These are phyloP conservation scores for Sporothrix schenckii DNA, from an alignment of 2,329 filamentous ascomycete species.

Conservation along the genomic window DNA sequence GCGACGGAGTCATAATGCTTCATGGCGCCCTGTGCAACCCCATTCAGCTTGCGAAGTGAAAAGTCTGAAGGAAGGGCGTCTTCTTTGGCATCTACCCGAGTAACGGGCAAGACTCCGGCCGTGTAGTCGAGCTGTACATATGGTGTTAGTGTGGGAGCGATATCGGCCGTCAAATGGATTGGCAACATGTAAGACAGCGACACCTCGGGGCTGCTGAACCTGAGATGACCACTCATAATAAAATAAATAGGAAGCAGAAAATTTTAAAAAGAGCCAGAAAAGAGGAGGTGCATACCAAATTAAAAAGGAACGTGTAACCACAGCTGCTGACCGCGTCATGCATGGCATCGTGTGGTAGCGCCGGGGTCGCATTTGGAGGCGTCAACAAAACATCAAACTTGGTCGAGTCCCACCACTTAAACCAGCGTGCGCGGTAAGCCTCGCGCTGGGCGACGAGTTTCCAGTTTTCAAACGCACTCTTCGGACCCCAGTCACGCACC, in stretches of 20 bases:
- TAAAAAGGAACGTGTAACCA: slow-evolving; percentile 93
- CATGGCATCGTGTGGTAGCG: slow-evolving; percentile 85
- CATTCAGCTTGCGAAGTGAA: slow-evolving; percentile 68
- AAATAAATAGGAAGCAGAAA: background rate
- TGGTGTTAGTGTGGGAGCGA: slow-evolving; percentile 30
- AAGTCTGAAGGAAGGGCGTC: slow-evolving; percentile 68
- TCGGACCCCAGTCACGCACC: slow-evolving; percentile 71
- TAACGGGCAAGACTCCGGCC: slow-evolving; percentile 79
- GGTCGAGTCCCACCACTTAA: slow-evolving; percentile 78
- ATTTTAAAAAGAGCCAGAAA: slow-evolving; percentile 32
- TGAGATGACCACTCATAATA: background rate
- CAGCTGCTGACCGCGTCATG: slow-evolving; percentile 81
- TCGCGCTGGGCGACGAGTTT: slow-evolving; percentile 76
- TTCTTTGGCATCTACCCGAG: slow-evolving; percentile 71
- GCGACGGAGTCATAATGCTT: slow-evolving; percentile 78
- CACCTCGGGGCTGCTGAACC: background rate
- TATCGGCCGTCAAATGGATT: slow-evolving; percentile 9
- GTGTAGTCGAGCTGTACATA: slow-evolving; percentile 74
- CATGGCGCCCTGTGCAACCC: slow-evolving; percentile 79
- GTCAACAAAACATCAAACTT: slow-evolving; percentile 78
- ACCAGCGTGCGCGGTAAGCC: slow-evolving; percentile 75
- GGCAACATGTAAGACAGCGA: background rate
- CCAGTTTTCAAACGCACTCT: slow-evolving; percentile 80
- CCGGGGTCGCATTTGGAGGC: slow-evolving; percentile 87
- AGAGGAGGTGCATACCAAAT: slow-evolving; percentile 61